A percentile compares a stretch with the other conserved stretches of the same genome.
Conservation (phyloP, 2,329 filamentous ascomycete species). For the Penicillium sp. region DNA sequence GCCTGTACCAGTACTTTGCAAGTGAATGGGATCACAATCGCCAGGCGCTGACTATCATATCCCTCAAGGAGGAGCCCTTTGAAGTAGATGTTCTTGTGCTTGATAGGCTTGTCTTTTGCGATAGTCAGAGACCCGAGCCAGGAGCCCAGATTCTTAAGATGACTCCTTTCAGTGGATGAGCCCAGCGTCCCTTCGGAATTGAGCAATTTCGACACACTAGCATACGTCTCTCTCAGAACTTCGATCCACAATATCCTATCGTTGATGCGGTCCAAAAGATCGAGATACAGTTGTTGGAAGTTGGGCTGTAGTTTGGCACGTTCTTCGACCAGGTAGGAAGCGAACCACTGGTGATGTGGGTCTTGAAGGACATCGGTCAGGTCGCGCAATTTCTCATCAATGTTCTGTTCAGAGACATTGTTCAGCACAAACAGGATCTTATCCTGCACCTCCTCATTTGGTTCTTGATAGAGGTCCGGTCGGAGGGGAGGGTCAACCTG, state of each 20-base stretch:
- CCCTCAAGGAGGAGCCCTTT: slow-evolving; percentile 93
- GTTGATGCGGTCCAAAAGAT: slow-evolving; percentile 82
- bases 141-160: slow-evolving; percentile 89
- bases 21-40: slow-evolving; percentile 94
- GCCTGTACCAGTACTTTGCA: slow-evolving; percentile 94
- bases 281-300: slow-evolving; percentile 90
- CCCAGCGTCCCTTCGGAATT: slow-evolving; percentile 88
- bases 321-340: slow-evolving; percentile 90
- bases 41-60: slow-evolving; percentile 86
- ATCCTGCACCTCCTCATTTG: slow-evolving; percentile 82
- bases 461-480: slow-evolving; percentile 75
- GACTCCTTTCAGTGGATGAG: slow-evolving; percentile 80
- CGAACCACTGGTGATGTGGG: slow-evolving; percentile 94
- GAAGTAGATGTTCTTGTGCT: slow-evolving; percentile 95
- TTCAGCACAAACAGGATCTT: slow-evolving; percentile 96
- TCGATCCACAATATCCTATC: slow-evolving; percentile 82
- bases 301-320: slow-evolving; percentile 97
- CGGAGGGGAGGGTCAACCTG: slow-evolving; percentile 72
- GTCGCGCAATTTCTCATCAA: slow-evolving; percentile 82
- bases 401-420: slow-evolving; percentile 89
- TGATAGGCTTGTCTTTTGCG: slow-evolving; percentile 91
- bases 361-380: slow-evolving; percentile 78
- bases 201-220: slow-evolving; percentile 81
- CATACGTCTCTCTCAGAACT: slow-evolving; percentile 90
- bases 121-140: slow-evolving; percentile 95